These are phyloP conservation scores for Exophiala sp. DNA, from an alignment of 2,329 filamentous ascomycete species.

Conservation along the genomic window DNA sequence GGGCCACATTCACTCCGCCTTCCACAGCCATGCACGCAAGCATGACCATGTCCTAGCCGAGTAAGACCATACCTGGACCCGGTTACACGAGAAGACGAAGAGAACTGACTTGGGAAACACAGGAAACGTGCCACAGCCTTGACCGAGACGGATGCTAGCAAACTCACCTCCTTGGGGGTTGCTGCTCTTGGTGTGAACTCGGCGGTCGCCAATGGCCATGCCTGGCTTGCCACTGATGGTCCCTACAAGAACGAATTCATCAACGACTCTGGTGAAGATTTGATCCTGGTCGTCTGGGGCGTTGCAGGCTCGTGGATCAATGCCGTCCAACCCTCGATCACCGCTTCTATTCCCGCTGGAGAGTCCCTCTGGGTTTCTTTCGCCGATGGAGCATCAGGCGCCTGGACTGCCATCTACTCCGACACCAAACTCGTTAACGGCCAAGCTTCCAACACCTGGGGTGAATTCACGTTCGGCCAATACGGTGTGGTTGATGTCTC, in stretches of 20 bases:
- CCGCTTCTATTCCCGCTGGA: slow-evolving; percentile 19
- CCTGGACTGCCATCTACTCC: slow-evolving; percentile 24
- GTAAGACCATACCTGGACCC: slow-evolving; percentile 4
- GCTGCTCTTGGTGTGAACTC: slow-evolving; percentile 23
- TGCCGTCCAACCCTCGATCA: slow-evolving; percentile 25
- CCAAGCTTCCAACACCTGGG: slow-evolving; percentile 28
- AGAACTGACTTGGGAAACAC: slow-evolving; percentile 12
- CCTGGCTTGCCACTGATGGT: slow-evolving; percentile 25
- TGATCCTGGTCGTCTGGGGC: slow-evolving; percentile 28
- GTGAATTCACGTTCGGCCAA: slow-evolving; percentile 27
- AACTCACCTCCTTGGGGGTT: slow-evolving; percentile 22
- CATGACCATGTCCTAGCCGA: slow-evolving; percentile 17
- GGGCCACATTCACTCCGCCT: slow-evolving; percentile 10
- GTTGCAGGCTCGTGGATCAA: slow-evolving; percentile 28
- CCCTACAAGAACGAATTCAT: slow-evolving; percentile 26
- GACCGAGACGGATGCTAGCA: slow-evolving; percentile 15
- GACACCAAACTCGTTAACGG: slow-evolving; percentile 27
- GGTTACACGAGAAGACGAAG: slow-evolving; percentile 7
- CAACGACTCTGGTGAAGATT: slow-evolving; percentile 25
- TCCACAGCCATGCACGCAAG: slow-evolving; percentile 23
- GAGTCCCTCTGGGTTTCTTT: slow-evolving; percentile 22
- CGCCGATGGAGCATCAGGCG: slow-evolving; percentile 24
- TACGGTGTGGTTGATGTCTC: slow-evolving; percentile 27
- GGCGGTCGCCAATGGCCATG: slow-evolving; percentile 12
- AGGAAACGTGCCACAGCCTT: slow-evolving; percentile 24